Base-by-base conservation (phyloP, 2,329 filamentous ascomycete genomes). In the Aureobasidium pullulans region DNA sequence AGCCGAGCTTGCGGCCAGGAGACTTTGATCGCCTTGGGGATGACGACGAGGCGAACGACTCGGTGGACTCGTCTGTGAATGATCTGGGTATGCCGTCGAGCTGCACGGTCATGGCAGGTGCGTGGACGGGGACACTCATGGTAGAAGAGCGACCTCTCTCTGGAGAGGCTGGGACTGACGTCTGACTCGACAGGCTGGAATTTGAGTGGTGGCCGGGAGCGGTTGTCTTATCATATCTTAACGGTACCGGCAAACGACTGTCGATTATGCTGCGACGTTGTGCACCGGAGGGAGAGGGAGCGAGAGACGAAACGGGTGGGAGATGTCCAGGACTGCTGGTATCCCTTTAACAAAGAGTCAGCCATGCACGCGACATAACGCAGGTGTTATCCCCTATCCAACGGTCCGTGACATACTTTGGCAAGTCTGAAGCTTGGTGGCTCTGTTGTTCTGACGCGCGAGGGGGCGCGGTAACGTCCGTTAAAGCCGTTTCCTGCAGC, bases 1-100 rank as follows among this genome's bases (percentile, higher is more conserved):
- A 84, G 46, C 81, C 82, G 66, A 88, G 79, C 60, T 76, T 78
- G 47, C 77, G 77, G 16, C 66, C 72, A 6, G 76, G 76, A 19
- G 76, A 77, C 62, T 75, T 77, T 15, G 75, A 73, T 61, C 74
- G 72, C 53, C 67, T 70, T 13, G 59, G 40, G 50, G 58, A 53
- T 40, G 58, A 62, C 29, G 42, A 61, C 61, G 58, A 60, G 19
- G 63, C 61, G 36, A 65, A 60, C 1, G 57, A 59, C 15, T 60
- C 61, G 28, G 67, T 50, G 19, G 68, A 70, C 28, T 71, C 67
- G 57, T 71, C 67, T n/a, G 71, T 67, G 11, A 70, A 62, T 56
- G 66, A 69, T 46, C 70, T 63, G 57, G 70, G 67, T n/a, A 70
- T 65, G 49, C 68, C 69, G 61, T 71, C 68, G 23, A 67, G 58